Evolutionary conservation across 352 stramenopile genomes (phyloP), one percentile per base, ranked within the genome.

Genomic region (Pythium sukuiense): DNA sequence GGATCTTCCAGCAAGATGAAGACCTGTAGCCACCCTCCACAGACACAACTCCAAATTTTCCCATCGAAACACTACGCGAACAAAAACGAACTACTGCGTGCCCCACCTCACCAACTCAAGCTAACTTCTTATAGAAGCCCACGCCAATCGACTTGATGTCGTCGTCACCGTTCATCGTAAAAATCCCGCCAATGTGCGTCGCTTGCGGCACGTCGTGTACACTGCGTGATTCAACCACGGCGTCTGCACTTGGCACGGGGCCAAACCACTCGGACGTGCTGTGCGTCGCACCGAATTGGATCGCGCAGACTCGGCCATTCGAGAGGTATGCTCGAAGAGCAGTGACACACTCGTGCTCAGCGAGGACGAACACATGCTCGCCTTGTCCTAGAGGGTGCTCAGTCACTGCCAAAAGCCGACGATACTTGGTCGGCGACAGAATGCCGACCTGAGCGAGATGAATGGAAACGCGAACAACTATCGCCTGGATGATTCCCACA

Each of bases 241-340:
- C 45, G 5, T 29, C 18, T 6, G 32, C 8, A 13, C n/a, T 32
- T 33, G 58, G 58, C 30, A 27, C 20, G 1, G 18, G 45, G 6
- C 58, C 45, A 49, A 63, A 37, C 58, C 58, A 56, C 58, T 63
- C 43, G 29, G 58, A 48, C 9, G 30, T 63, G 18, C 58, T 45
- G 16, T 35, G 58, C 9, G 58, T 63, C n/a, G 58, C 49, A 9
- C 12, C 45, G 7, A 46, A 8, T 18, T 57, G 58, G 24, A 63
- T 45, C 58, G 58, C 53, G 4, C 30, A 33, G n/a, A 57, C 24
- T 30, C 32, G 18, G 3, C 27, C 30, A 16, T 16, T 13, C 26
- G 11, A n/a, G 1, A 18, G 16, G 4, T 1, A 20, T 6, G 58
- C 58, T 9, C 45, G 57, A 50, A 63, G 27, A 6, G 30, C 13